These are phyloP conservation scores for Rhododendron mucronatum DNA, from an alignment of 148 eudicot species.

Conservation along the genomic window DNA sequence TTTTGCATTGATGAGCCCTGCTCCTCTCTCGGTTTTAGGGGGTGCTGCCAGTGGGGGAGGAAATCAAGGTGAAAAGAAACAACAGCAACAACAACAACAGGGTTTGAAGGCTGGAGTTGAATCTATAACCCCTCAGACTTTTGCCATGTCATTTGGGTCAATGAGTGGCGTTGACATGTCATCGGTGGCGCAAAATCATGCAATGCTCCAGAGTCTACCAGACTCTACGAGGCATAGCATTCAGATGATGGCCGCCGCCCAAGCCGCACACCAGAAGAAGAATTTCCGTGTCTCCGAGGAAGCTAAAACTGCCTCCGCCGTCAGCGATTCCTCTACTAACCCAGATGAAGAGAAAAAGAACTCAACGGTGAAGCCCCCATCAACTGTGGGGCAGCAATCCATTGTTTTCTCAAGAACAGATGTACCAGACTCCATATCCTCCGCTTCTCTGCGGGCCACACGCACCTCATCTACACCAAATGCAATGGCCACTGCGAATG, in stretches of 20 bases:
- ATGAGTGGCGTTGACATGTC: conserved; percentile 61
- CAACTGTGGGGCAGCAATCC: conserved; percentile 66
- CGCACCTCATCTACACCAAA: conserved; percentile 37
- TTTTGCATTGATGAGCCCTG: conserved; percentile 60
- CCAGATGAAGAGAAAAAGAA: conserved; percentile 67
- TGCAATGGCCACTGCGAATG: conserved; percentile 19
- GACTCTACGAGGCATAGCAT: conserved; percentile 56
- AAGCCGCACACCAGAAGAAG: conserved; percentile 61
- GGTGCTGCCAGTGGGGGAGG: conserved; percentile 16
- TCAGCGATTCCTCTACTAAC: conserved; percentile 34
- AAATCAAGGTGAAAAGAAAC: conserved; percentile 65
- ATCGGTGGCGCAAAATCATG: conserved; percentile 63
- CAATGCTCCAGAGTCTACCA: conserved; percentile 52
- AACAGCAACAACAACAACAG: conserved; percentile 23
- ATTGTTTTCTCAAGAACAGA: conserved; percentile 80
- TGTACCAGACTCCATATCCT: conserved; percentile 38
- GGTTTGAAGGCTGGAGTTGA: conserved; percentile 41
- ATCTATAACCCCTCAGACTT: conserved; percentile 44
- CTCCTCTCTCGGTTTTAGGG: conserved; percentile 34
- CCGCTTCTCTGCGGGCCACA: conserved; percentile 31
- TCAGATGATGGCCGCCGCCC: conserved; percentile 61
- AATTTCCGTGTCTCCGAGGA: conserved; percentile 50
- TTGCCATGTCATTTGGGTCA: conserved; percentile 80
- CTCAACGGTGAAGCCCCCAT: conserved; percentile 25
- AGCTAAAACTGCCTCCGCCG: conserved; percentile 51